Percentiles rank a stretch among this genome's conserved stretches.
These are phyloP conservation scores for Quercus wislizeni DNA, from an alignment of 306 rosid species.

Conservation along the genomic window DNA sequence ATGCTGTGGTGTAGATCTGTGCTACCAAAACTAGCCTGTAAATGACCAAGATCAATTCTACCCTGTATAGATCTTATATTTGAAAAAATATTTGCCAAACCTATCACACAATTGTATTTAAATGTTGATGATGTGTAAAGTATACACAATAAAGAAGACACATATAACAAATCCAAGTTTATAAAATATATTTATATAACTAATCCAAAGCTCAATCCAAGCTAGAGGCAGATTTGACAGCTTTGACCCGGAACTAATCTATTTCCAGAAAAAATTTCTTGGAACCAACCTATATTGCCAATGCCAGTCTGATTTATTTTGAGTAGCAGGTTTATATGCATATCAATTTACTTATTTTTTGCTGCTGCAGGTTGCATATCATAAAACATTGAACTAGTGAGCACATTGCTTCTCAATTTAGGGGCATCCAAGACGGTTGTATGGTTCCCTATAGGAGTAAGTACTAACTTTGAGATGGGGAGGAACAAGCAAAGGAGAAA, in stretches of 20 bases:
- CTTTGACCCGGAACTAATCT: neutral
- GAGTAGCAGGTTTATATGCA: neutral
- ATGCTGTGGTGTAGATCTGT: neutral
- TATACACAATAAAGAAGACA: neutral
- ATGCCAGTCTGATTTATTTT: neutral
- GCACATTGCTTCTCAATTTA: neutral
- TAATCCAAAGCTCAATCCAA: neutral
- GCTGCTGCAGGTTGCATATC: constrained; percentile 80
- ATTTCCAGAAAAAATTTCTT: neutral
- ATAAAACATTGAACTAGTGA: constrained; percentile 70
- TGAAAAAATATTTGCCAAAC: neutral
- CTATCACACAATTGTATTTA: neutral
- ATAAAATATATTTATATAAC: neutral
- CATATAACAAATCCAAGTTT: neutral
- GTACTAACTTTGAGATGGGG: neutral
- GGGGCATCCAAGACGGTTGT: neutral
- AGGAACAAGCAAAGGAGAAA: neutral
- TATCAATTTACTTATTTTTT: neutral
- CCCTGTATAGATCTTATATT: neutral
- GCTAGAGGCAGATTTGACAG: neutral
- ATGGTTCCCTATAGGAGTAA: neutral
- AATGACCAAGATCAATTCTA: neutral
- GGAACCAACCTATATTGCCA: neutral
- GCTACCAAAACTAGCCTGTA: neutral
- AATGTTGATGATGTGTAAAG: neutral